Conservation (phyloP, 345 rosid genomes). For the Populus ilicifolia region DNA sequence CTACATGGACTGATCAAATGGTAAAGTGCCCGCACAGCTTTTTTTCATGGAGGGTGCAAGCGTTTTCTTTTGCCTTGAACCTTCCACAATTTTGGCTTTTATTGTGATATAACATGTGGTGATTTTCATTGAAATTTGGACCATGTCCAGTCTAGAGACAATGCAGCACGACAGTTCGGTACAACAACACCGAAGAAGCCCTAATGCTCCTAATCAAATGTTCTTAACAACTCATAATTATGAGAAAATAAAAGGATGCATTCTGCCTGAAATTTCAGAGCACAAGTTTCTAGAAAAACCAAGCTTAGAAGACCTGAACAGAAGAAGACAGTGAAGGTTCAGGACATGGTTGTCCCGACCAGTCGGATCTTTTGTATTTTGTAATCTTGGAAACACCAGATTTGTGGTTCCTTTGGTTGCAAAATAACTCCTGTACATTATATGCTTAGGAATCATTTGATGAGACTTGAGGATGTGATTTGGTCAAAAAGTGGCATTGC, state of each 20-base stretch:
- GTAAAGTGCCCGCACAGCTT: background rate
- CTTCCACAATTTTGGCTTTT: background rate
- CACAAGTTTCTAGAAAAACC: background rate
- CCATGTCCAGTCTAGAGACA: background rate
- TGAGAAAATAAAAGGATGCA: background rate
- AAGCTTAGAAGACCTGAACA: background rate
- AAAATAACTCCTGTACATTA: background rate
- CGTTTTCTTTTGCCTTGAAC: background rate
- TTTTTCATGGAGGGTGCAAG: background rate
- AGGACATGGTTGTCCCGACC: background rate
- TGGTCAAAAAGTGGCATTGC: background rate
- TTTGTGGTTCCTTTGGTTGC: background rate
- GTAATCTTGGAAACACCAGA: background rate
- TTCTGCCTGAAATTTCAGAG: background rate
- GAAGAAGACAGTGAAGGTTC: background rate
- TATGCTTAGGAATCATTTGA: background rate
- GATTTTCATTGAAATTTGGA: background rate
- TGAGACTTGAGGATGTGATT: background rate
- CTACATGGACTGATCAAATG: background rate
- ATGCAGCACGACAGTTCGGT: background rate
- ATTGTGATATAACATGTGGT: background rate
- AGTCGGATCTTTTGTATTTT: background rate
- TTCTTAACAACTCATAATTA: background rate
- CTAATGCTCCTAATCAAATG: background rate
- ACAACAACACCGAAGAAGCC: background rate